A percentile compares a stretch with the other conserved stretches of the same genome.
phyloP scores from a whole-genome alignment of 2,329 filamentous ascomycete genomes.

The Cladosporium oxysporum region DNA sequence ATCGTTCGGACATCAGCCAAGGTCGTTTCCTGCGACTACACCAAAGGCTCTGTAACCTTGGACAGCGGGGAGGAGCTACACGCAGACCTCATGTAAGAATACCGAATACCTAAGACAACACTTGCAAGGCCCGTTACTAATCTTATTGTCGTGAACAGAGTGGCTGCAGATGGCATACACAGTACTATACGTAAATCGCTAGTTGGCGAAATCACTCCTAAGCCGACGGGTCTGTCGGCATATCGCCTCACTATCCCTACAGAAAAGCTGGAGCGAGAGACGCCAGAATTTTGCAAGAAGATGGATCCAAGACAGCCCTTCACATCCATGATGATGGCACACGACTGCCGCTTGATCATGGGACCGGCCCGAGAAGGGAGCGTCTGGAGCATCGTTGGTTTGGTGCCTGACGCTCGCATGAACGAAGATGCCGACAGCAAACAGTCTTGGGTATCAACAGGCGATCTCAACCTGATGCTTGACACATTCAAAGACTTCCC shows the following conservation, averaged over 20 bases:
- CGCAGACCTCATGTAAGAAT: conserved; percentile 36
- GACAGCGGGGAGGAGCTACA: conserved; percentile 35
- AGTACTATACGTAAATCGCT: conserved; percentile 30
- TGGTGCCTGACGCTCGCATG: conserved; percentile 49
- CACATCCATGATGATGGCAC: conserved; percentile 51
- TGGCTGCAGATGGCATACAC: conserved; percentile 44
- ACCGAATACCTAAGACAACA: no score
- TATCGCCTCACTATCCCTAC: conserved; percentile 42
- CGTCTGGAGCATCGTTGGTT: conserved; percentile 44
- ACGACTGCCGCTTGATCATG: conserved; percentile 45
- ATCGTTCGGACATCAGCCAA: conserved; percentile 31
- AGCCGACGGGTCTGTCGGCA: conserved; percentile 42
- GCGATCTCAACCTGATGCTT: conserved; percentile 40
- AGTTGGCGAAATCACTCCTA: conserved; percentile 28
- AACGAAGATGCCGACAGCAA: conserved; percentile 41
- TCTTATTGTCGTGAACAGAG: background rate
- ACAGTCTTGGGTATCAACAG: conserved; percentile 44
- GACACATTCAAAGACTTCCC: conserved; percentile 47
- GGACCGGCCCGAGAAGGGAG: conserved; percentile 46
- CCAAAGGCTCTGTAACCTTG: conserved; percentile 36
- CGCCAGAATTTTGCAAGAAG: conserved; percentile 27
- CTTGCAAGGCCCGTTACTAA: background rate
- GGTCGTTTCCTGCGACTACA: conserved; percentile 31
- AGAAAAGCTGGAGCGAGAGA: conserved; percentile 24
- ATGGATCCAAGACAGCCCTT: conserved; percentile 41